Evolutionary conservation across 371 early-diverging fungal genomes (phyloP).

Genomic region (Rhizopus stolonifer): DNA sequence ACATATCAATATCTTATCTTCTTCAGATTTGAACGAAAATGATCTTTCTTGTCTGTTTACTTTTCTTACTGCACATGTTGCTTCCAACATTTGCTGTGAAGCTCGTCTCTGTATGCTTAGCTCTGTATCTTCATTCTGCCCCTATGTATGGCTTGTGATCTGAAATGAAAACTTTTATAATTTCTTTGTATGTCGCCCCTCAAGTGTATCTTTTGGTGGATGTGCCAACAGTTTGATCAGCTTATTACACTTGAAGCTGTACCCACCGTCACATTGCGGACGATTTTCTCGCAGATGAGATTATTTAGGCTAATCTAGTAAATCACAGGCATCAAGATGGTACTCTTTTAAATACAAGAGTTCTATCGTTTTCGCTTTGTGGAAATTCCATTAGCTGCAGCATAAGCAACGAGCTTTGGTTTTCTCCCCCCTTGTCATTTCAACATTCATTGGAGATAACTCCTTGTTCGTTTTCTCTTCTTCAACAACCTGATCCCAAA

Average conservation of each 20-base stretch:
- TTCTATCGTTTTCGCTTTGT: constrained; percentile 9
- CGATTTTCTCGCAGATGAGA: constrained; percentile 1
- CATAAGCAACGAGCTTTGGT: constrained; percentile 6
- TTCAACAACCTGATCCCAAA: constrained; percentile 8
- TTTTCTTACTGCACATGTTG: constrained; percentile 6
- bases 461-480: constrained; percentile 5
- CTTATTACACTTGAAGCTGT: constrained; percentile 4
- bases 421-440: constrained; percentile 7
- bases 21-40: constrained; percentile 9
- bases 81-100: constrained; percentile 1
- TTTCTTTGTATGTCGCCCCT: constrained; percentile 8
- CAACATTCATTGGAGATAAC: constrained; percentile 9
- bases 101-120: constrained; percentile 3
- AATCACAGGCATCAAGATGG: constrained; percentile 10
- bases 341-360: constrained; percentile 1
- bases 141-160: constrained; percentile 6
- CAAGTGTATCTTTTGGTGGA: constrained; percentile 8
- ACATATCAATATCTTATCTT: constrained; percentile 11
- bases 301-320: constrained; percentile 4
- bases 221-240: constrained; percentile 6
- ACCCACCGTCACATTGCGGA: not conserved
- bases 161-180: constrained; percentile 6
- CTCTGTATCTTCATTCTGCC: constrained; percentile 1
- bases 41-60: constrained; percentile 4
- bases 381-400: constrained; percentile 8